Base-by-base conservation (phyloP, 768 basidiomycete genomes). In the Dentipellis fragilis region DNA sequence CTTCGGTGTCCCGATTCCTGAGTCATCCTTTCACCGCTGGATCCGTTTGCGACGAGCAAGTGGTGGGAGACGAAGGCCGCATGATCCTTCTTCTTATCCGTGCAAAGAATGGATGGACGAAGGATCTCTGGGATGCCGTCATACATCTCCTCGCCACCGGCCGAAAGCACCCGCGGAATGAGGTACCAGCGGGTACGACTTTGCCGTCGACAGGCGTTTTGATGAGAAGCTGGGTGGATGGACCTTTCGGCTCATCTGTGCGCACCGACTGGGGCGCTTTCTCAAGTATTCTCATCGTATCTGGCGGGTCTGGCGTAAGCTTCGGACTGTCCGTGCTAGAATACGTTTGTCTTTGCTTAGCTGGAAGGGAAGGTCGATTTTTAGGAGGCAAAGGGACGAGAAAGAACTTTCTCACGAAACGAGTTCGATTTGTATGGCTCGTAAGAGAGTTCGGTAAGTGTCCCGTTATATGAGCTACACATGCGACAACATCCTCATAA, bases 401-500 rank as follows among this genome's bases (percentile, higher is more conserved):
- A 1, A 49, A 11, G 23, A 35, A 23, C 7, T 75, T 71, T 54
- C 70, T 69, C 45, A 80, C 78, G 6, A 69, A 63, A 35, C 74
- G 89, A 4, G 77, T 89, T 0, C 73, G 87, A 16, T 87, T 90
- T 59, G 75, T 89, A 2, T 90, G 88, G 88, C 76, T 89, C 46
- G 72, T 88, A 19, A 75, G 86, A 39, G 89, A 89, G 63, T 89
- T 82, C 63, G 77, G 87, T 87, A 56, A 68, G 84, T 72, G 1
- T 12, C 22, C 46, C 29, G 29, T 39, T 12, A 17, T 16, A 17
- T 39, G n/a, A 55, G 36, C 21, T 19, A 5, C 34, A 23, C 35
- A 23, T 45, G 19, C 35, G 21, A 5, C 21, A 16, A 21, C 51
- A 34, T 37, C 22, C 47, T 54, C 39, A 17, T 35, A 21, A 50